Evolutionary conservation across 305 asterid genomes (phyloP), one percentile per base, ranked within the genome.

Genomic region (Coffea humblotiana): DNA sequence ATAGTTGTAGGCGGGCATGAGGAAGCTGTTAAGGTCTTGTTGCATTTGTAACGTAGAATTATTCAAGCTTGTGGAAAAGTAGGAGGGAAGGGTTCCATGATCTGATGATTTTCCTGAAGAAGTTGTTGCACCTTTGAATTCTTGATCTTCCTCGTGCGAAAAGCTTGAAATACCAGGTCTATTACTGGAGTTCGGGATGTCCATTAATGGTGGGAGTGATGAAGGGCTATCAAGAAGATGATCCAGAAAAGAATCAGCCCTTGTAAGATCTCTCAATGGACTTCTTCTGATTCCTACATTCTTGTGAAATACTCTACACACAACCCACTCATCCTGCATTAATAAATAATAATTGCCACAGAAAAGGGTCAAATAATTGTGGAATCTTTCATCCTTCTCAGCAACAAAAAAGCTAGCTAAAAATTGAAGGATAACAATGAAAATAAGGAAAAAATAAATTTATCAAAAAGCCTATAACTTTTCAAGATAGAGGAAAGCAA

Each of bases 321-420:
- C 95, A 72, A 93, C 98, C 89, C 94, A 92, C 83, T 91, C 94
- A 76, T 90, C 97, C 97, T 91, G 87, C 77, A 48, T 83, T 43
- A 74, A 68, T 79, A 54, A 48, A 83, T 43, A 76, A 68, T 79
- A 54, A 14, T 64, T 77, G 63, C 16, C 49, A 23, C 10, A 19
- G 13, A 48, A 63, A 54, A 14, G 37, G 54, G 8, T 49, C 61
- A 64, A 75, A 60, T 40, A 51, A 76, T 76, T 54, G 35, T 4
- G 52, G 10, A 35, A 29, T 75, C 35, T 7, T 25, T 21, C 35
- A 23, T n/a, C 8, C 71, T 32, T 66, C 32, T 40, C 71, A 52
- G 18, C 25, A 29, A 15, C 48, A 12, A 54, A 66, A 73, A 27
- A n/a, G 66, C 65, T 54, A 56, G 52, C 52, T 8, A 48, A 74